Conservation (phyloP, 495 filamentous ascomycete genomes). For the Podospora pseudoanserina region DNA sequence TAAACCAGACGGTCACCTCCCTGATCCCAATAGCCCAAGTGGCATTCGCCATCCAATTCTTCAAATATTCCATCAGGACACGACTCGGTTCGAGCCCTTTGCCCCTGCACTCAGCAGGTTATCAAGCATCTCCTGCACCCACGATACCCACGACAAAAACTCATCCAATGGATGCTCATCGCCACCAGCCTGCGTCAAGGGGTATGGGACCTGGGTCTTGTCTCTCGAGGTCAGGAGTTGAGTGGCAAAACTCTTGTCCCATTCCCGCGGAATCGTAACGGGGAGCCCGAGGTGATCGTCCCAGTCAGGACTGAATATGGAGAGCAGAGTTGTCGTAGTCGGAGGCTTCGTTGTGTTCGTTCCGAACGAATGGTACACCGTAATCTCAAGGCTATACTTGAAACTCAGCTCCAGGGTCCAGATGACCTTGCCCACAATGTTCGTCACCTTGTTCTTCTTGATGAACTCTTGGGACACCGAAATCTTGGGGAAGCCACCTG, state of each 20-base stretch:
- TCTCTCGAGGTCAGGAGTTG: conserved; percentile 13
- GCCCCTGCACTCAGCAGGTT: not conserved
- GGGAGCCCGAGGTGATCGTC: conserved; percentile 16
- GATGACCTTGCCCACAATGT: conserved; percentile 16
- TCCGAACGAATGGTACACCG: conserved; percentile 12
- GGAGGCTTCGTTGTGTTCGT: conserved; percentile 2
- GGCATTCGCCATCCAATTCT: not conserved
- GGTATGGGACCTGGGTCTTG: not conserved
- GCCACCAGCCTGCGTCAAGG: not conserved
- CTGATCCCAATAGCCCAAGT: too few species aligned
- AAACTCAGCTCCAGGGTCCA: conserved; percentile 16
- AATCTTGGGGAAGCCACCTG: conserved; percentile 8
- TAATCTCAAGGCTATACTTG: conserved; percentile 22
- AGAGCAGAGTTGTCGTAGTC: conserved; percentile 4
- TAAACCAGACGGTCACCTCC: too few species aligned
- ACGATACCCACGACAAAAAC: conserved; percentile 20
- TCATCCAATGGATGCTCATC: conserved; percentile 11
- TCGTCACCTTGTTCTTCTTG: not conserved
- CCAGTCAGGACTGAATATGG: conserved; percentile 21
- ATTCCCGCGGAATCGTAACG: conserved; percentile 11
- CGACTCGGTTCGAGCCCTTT: not conserved
- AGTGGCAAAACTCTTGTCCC: conserved; percentile 16
- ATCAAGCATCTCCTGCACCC: conserved; percentile 22
- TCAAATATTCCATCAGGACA: not conserved
- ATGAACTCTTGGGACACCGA: conserved; percentile 3